Base-by-base conservation (phyloP, 441 rosid genomes). In the Hura crepitans region DNA sequence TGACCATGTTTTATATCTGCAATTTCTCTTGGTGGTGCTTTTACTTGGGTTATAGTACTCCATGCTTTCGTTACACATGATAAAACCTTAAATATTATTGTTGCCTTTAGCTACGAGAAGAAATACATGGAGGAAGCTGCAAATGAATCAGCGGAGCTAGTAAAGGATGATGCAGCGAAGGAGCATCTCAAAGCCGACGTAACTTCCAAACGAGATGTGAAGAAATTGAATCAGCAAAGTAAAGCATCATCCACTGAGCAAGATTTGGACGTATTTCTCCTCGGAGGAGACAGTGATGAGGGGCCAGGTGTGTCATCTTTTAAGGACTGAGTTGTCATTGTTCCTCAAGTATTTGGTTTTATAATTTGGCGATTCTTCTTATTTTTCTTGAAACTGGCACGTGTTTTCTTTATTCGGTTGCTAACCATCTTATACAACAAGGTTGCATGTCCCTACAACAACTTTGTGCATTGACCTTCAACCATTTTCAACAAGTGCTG, bases 281-380 rank as follows among this genome's bases (percentile, higher is more conserved):
- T 86, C 72, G 90, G 93, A 68, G 90, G 78, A 69, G 90, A 88
- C 62, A 85, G 86, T 77, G 93, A 88, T 60, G 93, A 77, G 18
- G 86, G 77, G 23, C 82, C 77, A 69, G 90, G 93, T 87, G 77
- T 11, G 31, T 33, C 25, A 58, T 56, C 65, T 53, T 62, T 46
- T 35, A 68, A 3, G 1, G 2, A 20, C 27, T 45, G 53, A 56
- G 55, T 20, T 20, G 35, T 50, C 31, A 15, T 66, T 45, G 0
- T 71, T 46, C 56, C 18, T 3, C 4, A 49, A 47, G 31, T 58
- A 37, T 59, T 35, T 42, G 35, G 20, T 49, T 46, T 5, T 17
- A 37, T 42, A 12, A 35, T 43, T 43, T 53, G 20, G n/a, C 14
- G 31, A 42, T 28, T 65, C 22, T 51, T 68, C 53, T 62, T 42